These are phyloP conservation scores for Komagataella populi DNA, from an alignment of 805 yeast species.

Conservation along the genomic window DNA sequence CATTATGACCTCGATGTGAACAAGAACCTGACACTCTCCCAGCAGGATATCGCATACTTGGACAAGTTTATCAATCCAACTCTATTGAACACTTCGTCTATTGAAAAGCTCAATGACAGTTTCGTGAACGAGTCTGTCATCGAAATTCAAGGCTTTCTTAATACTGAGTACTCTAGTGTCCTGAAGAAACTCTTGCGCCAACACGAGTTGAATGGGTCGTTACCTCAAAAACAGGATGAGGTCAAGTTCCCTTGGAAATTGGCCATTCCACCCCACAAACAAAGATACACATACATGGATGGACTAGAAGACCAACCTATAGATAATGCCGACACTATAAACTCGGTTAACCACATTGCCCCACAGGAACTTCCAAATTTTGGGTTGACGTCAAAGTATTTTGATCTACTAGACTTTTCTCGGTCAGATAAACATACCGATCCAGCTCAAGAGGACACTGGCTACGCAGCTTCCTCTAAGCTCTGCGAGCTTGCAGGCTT, in stretches of 20 bases:
- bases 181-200: slow-evolving; percentile 35
- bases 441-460: slow-evolving; percentile 13
- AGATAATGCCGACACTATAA: slow-evolving; percentile 18
- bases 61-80: slow-evolving; percentile 40
- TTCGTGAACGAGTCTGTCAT: slow-evolving; percentile 62
- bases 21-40: slow-evolving; percentile 14
- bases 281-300: slow-evolving; percentile 73
- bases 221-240: slow-evolving; percentile 44
- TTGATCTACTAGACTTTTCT: neutral
- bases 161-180: slow-evolving; percentile 31
- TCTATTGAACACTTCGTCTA: slow-evolving; percentile 24
- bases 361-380: slow-evolving; percentile 47
- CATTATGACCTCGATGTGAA: slow-evolving; percentile 12
- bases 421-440: neutral
- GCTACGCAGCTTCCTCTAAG: slow-evolving; percentile 13
- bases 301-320: slow-evolving; percentile 31
- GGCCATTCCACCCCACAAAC: slow-evolving; percentile 90
- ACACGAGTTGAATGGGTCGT: slow-evolving; percentile 37
- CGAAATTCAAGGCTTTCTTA: slow-evolving; percentile 52
- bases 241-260: slow-evolving; percentile 72
- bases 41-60: slow-evolving; percentile 36
- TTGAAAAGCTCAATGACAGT: slow-evolving; percentile 27
- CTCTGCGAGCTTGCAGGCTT: slow-evolving; percentile 44
- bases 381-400: slow-evolving; percentile 9
- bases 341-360: slow-evolving; percentile 11